phyloP scores from a whole-genome alignment of 2,329 filamentous ascomycete species.

The Paramyrothecium sp. region DNA sequence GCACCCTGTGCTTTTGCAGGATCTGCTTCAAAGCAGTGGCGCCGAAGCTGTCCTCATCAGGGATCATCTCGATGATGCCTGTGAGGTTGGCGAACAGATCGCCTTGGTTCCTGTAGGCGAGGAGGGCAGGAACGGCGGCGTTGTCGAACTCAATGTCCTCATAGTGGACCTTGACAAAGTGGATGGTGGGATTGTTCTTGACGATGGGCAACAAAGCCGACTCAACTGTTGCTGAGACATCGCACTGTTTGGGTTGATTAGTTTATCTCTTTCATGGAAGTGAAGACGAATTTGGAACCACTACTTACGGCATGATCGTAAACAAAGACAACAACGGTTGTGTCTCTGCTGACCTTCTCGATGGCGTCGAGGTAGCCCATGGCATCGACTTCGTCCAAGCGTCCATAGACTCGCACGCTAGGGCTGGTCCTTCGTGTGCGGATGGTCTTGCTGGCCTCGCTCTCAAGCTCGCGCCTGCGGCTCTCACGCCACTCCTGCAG shows the following conservation, averaged over 20 bases:
- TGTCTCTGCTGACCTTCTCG: conserved; percentile 80
- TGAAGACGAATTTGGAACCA: not conserved
- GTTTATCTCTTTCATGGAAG: no score
- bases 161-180: conserved; percentile 89
- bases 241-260: conserved; percentile 55
- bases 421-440: conserved; percentile 71
- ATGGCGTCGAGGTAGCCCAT: conserved; percentile 93
- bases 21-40: conserved; percentile 51
- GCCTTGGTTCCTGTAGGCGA: conserved; percentile 83
- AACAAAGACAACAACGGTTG: conserved; percentile 88
- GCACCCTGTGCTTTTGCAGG: conserved; percentile 50
- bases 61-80: conserved; percentile 83
- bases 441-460: conserved; percentile 51
- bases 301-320: conserved; percentile 77
- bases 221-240: conserved; percentile 77
- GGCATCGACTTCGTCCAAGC: conserved; percentile 81
- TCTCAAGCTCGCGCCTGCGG: conserved; percentile 74
- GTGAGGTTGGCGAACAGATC: conserved; percentile 90
- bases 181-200: conserved; percentile 64
- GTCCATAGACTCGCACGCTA: conserved; percentile 74
- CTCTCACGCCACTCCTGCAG: conserved; percentile 82
- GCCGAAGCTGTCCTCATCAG: conserved; percentile 62
- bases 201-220: conserved; percentile 75
- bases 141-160: conserved; percentile 93
- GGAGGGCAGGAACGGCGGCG: conserved; percentile 79